These are phyloP conservation scores for Sordariomycetes sp. DNA, from an alignment of 2,329 filamentous ascomycete species.

Conservation along the genomic window DNA sequence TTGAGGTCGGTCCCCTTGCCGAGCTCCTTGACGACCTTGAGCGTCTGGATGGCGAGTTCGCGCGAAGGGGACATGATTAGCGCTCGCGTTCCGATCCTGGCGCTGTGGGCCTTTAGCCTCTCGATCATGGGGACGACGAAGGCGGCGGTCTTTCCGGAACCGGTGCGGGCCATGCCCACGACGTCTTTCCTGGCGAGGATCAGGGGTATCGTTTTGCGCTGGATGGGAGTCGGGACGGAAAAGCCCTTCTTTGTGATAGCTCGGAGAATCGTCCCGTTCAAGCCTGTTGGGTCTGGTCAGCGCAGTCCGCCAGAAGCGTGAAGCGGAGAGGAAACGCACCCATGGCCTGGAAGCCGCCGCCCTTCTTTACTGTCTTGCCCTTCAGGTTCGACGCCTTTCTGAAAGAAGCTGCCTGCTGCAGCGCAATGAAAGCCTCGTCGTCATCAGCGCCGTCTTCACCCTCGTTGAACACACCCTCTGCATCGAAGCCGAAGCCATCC, in stretches of 20 bases:
- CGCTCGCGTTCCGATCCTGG: constrained; percentile 74
- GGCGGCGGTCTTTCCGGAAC: constrained; percentile 94
- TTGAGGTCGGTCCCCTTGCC: constrained; percentile 83
- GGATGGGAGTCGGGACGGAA: constrained; percentile 91
- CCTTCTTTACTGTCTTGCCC: constrained; percentile 82
- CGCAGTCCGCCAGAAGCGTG: background rate
- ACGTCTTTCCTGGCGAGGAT: constrained; percentile 86
- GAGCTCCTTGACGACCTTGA: constrained; percentile 95
- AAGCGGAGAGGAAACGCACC: constrained; percentile 30
- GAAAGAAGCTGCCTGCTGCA: constrained; percentile 78
- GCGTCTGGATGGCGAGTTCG: constrained; percentile 86
- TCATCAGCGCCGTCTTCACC: constrained; percentile 40
- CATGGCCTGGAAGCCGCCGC: constrained; percentile 95
- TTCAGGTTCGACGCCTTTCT: constrained; percentile 75
- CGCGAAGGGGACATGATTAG: constrained; percentile 86
- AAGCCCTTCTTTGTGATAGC: constrained; percentile 92
- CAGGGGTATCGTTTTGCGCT: constrained; percentile 90
- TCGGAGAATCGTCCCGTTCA: constrained; percentile 75
- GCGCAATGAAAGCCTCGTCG: constrained; percentile 86
- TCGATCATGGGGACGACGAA: constrained; percentile 99
- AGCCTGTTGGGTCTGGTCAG: constrained; percentile 29
- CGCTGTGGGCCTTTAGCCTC: constrained; percentile 77
- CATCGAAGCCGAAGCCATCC: constrained; percentile 40
- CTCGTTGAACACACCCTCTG: constrained; percentile 50
- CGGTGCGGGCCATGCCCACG: constrained; percentile 98